These are phyloP conservation scores for Vairimorpha apis DNA, from an alignment of 371 early-diverging fungal genomes.

Conservation along the genomic window DNA sequence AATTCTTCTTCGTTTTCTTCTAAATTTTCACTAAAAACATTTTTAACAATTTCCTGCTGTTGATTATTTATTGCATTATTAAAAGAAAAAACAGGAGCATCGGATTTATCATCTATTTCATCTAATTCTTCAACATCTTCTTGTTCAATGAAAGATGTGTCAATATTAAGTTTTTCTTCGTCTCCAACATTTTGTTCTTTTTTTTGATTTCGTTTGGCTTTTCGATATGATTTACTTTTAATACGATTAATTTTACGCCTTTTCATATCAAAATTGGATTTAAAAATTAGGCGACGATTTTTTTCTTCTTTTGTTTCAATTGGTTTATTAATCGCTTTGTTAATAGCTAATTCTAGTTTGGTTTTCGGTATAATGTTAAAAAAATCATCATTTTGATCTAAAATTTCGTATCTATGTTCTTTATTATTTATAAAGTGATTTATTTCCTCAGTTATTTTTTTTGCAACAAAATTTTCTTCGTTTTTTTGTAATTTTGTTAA, in stretches of 20 bases:
- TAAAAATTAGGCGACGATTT: conserved; percentile 26
- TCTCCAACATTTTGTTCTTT: background rate
- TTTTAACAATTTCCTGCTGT: conserved; percentile 38
- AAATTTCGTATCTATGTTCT: background rate
- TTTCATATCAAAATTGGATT: conserved; percentile 49
- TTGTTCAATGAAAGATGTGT: no score
- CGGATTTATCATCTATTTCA: background rate
- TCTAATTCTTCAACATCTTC: conserved; percentile 23
- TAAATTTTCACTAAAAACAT: conserved; percentile 30
- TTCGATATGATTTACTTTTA: conserved; percentile 61
- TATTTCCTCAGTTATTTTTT: background rate
- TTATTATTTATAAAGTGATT: background rate
- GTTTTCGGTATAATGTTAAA: conserved; percentile 37
- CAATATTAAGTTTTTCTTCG: conserved; percentile 3
- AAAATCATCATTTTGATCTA: background rate
- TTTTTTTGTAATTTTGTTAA: background rate
- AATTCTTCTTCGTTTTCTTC: conserved; percentile 51
- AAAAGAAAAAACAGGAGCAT: conserved; percentile 18
- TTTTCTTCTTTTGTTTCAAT: conserved; percentile 25
- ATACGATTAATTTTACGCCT: conserved; percentile 60
- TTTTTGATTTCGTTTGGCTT: conserved; percentile 29
- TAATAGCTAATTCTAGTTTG: conserved; percentile 41
- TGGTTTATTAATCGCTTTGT: conserved; percentile 16
- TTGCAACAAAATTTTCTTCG: background rate
- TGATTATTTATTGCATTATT: conserved; percentile 8